phyloP scores from a whole-genome alignment of 139 green algal genomes.

The Mychonastes homosphaera region DNA sequence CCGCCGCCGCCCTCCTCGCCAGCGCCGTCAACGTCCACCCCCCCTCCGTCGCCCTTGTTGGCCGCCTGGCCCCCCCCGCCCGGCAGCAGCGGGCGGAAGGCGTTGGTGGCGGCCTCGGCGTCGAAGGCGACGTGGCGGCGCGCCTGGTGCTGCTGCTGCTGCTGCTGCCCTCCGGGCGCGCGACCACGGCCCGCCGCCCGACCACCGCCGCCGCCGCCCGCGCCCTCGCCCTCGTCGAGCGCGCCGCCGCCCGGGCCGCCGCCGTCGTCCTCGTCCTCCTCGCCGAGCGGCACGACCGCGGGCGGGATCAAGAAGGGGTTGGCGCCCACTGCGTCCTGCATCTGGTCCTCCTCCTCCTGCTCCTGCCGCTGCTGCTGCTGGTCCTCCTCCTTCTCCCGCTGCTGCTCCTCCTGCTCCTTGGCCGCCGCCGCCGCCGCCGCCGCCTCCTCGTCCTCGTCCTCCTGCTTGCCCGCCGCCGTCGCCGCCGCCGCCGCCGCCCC shows the following conservation, averaged over 20 bases:
- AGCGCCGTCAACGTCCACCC: no score
- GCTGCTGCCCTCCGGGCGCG: conserved; percentile 4
- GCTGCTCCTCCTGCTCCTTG: neutral
- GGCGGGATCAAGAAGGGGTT: conserved; percentile 27
- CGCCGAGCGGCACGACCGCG: conserved; percentile 9
- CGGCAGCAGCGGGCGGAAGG: neutral
- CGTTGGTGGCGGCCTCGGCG: conserved; percentile 3
- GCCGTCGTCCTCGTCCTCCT: neutral
- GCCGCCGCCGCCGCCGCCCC: neutral
- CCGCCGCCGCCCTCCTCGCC: no score
- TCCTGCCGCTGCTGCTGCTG: no score
- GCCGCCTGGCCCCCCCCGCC: neutral
- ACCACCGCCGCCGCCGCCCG: neutral
- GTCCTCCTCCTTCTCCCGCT: neutral
- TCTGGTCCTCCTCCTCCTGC: no score
- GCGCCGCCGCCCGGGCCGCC: no score
- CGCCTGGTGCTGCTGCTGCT: neutral
- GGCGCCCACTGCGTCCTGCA: no score
- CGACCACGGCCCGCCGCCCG: no score
- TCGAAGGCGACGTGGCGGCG: neutral
- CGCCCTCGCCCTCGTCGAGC: neutral
- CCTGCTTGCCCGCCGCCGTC: neutral
- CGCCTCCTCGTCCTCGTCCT: no score
- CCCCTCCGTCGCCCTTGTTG: no score
- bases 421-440: neutral